These are phyloP conservation scores for Durotheca rogersii DNA, from an alignment of 495 filamentous ascomycete species.

Conservation along the genomic window DNA sequence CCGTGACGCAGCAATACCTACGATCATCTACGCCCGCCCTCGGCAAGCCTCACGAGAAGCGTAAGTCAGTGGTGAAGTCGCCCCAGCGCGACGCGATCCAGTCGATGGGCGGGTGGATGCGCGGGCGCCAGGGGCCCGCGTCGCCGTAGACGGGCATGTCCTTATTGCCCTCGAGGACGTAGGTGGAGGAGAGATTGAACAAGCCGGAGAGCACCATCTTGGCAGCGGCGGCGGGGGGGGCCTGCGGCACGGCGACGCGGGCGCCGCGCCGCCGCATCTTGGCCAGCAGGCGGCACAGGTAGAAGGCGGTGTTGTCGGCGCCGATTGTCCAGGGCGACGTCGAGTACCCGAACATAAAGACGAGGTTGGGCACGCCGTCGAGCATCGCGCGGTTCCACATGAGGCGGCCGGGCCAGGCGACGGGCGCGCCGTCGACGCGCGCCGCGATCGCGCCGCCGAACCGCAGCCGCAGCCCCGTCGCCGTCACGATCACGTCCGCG, in stretches of 20 bases:
- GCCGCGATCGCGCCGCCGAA: constrained; percentile 54
- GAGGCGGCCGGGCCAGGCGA: constrained; percentile 47
- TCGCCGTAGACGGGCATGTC: constrained; percentile 14
- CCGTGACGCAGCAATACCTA: no score
- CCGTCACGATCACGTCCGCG: constrained; percentile 73
- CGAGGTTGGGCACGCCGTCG: constrained; percentile 58
- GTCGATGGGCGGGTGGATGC: constrained; percentile 1
- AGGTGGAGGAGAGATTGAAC: constrained; percentile 12
- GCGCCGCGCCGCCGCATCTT: constrained; percentile 6
- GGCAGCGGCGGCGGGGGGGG: neutral
- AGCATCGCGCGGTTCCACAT: constrained; percentile 64
- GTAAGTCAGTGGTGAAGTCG: constrained; percentile 2
- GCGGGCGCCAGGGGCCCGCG: constrained; percentile 17
- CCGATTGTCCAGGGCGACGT: constrained; percentile 63
- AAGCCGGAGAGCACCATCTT: constrained; percentile 2
- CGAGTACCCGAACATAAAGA: constrained; percentile 58
- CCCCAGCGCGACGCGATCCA: constrained; percentile 16
- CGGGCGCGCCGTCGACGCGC: constrained; percentile 60
- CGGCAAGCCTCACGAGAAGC: no score
- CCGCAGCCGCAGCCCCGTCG: constrained; percentile 65
- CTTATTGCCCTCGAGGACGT: neutral
- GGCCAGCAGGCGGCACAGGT: constrained; percentile 40
- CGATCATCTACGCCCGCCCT: no score
- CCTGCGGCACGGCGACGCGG: neutral
- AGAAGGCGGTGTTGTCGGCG: constrained; percentile 53